Conservation (phyloP, 495 filamentous ascomycete species). For the Aspergillus ellipticus region DNA sequence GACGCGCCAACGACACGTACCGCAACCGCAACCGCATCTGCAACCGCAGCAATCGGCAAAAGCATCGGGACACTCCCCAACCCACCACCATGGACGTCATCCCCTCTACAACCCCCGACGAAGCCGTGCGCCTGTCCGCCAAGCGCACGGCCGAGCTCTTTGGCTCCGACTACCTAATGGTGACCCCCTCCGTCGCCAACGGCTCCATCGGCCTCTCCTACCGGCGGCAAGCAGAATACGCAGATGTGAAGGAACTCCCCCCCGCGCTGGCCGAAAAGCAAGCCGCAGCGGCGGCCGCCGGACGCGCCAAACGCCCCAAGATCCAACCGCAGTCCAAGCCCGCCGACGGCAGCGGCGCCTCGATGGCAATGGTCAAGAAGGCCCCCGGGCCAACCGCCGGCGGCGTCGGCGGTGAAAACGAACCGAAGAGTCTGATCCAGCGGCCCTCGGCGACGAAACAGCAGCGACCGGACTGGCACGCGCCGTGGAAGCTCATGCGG, state of each 20-base stretch:
- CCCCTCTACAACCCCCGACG: slow-evolving; percentile 33
- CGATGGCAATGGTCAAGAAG: slow-evolving; percentile 42
- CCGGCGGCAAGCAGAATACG: slow-evolving; percentile 74
- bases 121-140: slow-evolving; percentile 53
- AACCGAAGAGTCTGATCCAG: slow-evolving; percentile 59
- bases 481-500: slow-evolving; percentile 97
- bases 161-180: slow-evolving; percentile 53
- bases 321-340: slow-evolving; percentile 29
- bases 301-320: slow-evolving; percentile 54
- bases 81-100: slow-evolving; percentile 28
- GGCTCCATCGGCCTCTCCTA: slow-evolving; percentile 52
- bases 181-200: slow-evolving; percentile 41
- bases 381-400: slow-evolving; percentile 27
- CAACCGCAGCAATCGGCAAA: not conserved
- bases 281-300: slow-evolving; percentile 56
- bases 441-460: slow-evolving; percentile 67
- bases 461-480: slow-evolving; percentile 85
- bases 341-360: slow-evolving; percentile 35
- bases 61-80: slow-evolving; percentile 3
- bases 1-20: slow-evolving; percentile 9
- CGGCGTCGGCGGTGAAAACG: slow-evolving; percentile 28
- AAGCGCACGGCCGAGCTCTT: slow-evolving; percentile 70
- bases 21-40: not conserved
- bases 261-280: slow-evolving; percentile 81
- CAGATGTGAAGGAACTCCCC: slow-evolving; percentile 77